Percentiles rank a stretch among this genome's conserved stretches.
These are phyloP conservation scores for Spencermartinsiella europaea DNA, from an alignment of 805 yeast species.

Conservation along the genomic window DNA sequence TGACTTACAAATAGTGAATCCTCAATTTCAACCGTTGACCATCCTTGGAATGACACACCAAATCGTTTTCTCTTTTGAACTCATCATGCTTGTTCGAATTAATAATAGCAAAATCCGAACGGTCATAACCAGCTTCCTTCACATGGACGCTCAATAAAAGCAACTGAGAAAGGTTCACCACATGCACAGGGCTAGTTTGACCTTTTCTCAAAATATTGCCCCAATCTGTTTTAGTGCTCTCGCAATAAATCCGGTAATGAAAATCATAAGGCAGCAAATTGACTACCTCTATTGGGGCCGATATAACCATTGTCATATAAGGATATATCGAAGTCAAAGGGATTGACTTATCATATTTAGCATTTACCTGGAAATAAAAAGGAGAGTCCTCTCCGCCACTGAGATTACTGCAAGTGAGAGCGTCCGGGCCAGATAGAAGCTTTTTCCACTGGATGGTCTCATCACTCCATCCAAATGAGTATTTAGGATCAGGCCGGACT, in stretches of 20 bases:
- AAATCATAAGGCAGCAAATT: slow-evolving; percentile 82
- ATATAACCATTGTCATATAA: slow-evolving; percentile 66
- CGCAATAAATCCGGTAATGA: slow-evolving; percentile 69
- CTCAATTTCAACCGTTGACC: slow-evolving; percentile 64
- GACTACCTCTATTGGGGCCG: slow-evolving; percentile 83
- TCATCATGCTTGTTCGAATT: slow-evolving; percentile 37
- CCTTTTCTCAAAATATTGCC: slow-evolving; percentile 59
- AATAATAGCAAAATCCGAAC: slow-evolving; percentile 72
- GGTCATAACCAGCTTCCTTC: slow-evolving; percentile 50
- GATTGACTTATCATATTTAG: slow-evolving; percentile 57
- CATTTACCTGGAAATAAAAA: slow-evolving; percentile 70
- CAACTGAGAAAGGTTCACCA: slow-evolving; percentile 66
- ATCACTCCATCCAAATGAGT: slow-evolving; percentile 63
- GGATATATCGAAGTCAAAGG: slow-evolving; percentile 76
- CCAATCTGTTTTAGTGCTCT: slow-evolving; percentile 64
- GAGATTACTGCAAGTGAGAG: slow-evolving; percentile 55
- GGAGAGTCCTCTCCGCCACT: slow-evolving; percentile 32
- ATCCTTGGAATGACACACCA: slow-evolving; percentile 48
- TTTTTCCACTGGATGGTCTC: slow-evolving; percentile 62
- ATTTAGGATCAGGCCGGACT: slow-evolving; percentile 56
- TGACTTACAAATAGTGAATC: slow-evolving; percentile 51
- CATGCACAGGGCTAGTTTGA: slow-evolving; percentile 67
- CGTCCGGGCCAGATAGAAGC: slow-evolving; percentile 43
- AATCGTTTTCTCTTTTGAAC: slow-evolving; percentile 49
- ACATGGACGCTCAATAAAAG: slow-evolving; percentile 60